A percentile compares a stretch with the other conserved stretches of the same genome.
These are phyloP conservation scores for Globisporangium paroecandrum DNA, from an alignment of 352 stramenopile species.

Conservation along the genomic window DNA sequence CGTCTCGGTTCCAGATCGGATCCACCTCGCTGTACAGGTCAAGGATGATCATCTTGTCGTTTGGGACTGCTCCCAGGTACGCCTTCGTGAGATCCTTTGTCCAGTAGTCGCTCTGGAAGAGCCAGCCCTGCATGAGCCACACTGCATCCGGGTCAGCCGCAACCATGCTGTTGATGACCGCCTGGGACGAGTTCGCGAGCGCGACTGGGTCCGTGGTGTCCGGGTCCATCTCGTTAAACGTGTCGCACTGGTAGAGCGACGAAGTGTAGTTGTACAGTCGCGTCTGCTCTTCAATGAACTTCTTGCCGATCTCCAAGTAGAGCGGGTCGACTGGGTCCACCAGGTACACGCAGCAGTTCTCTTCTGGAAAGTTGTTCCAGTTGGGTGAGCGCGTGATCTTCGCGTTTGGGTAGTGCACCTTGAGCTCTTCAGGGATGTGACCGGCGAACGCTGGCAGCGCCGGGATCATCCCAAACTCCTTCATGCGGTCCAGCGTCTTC, in stretches of 20 bases:
- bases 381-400: constrained; percentile 81
- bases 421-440: constrained; percentile 85
- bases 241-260: constrained; percentile 77
- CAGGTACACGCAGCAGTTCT: constrained; percentile 85
- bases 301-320: constrained; percentile 74
- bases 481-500: constrained; percentile 80
- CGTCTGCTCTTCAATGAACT: constrained; percentile 70
- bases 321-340: constrained; percentile 77
- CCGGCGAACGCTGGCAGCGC: constrained; percentile 87
- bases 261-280: constrained; percentile 70
- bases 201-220: constrained; percentile 48
- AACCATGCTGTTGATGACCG: constrained; percentile 75
- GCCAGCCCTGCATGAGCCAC: constrained; percentile 84
- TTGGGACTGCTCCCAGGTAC: constrained; percentile 48
- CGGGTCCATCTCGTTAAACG: constrained; percentile 83
- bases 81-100: constrained; percentile 54
- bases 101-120: constrained; percentile 75
- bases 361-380: constrained; percentile 75
- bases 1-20: constrained; percentile 67
- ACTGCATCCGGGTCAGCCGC: constrained; percentile 64
- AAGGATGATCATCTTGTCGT: constrained; percentile 75
- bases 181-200: constrained; percentile 50
- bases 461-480: constrained; percentile 87
- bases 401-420: constrained; percentile 57
- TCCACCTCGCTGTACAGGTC: constrained; percentile 78